phyloP scores from a whole-genome alignment of 208 protist genomes.

The Leishmania tarentolae region DNA sequence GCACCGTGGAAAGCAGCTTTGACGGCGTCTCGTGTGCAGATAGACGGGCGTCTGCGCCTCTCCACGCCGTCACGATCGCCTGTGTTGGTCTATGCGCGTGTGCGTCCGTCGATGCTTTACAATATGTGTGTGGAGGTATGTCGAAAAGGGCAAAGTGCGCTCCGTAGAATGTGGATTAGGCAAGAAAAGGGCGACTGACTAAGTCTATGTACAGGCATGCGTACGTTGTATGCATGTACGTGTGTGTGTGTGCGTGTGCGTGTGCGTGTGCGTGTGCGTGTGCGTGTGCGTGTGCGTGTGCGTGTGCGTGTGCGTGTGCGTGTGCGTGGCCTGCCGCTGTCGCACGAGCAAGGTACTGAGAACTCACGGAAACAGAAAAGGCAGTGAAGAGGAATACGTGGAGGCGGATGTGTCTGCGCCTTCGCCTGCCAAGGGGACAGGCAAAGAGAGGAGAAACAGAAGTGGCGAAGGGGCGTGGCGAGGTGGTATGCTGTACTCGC shows the following conservation, averaged over 20 bases:
- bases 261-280: neutral
- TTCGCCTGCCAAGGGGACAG: neutral
- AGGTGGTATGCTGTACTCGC: neutral
- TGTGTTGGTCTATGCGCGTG: neutral
- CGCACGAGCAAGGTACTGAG: neutral
- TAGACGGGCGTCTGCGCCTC: neutral
- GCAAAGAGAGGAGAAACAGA: neutral
- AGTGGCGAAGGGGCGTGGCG: neutral
- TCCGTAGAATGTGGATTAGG: neutral
- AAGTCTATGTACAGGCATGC: neutral
- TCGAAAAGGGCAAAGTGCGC: neutral
- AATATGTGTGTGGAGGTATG: neutral
- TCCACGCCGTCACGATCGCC: neutral
- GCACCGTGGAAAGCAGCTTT: neutral
- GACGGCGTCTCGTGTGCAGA: neutral
- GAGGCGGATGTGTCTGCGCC: neutral
- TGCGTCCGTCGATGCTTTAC: neutral
- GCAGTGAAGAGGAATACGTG: neutral
- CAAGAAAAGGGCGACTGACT: neutral
- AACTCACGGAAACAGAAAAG: neutral
- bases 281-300: neutral
- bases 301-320: neutral
- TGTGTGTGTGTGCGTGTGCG: neutral
- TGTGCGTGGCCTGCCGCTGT: neutral
- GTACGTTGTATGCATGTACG: neutral